Base-by-base conservation (phyloP, 2,329 filamentous ascomycete species). In the Drechslera avenae region DNA sequence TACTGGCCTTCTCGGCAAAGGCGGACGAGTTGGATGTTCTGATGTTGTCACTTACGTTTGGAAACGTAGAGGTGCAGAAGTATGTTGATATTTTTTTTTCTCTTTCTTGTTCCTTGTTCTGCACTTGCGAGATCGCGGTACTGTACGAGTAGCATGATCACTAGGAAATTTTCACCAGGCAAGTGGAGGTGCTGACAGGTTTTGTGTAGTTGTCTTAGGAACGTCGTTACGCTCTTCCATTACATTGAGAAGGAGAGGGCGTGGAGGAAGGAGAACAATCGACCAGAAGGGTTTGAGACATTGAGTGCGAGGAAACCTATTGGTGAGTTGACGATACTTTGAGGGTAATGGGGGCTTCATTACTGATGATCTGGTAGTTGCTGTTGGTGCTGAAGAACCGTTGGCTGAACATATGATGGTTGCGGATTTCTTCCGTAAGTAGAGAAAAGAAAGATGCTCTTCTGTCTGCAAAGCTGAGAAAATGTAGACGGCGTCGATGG, bases 171-270 rank as follows among this genome's bases (percentile, higher is more conserved):
- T 18, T 31, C 7, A 18, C 8, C n/a, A 23, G 19, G 7, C 9
- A 19, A 33, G 28, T 5, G 1, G 13, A 31, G 12, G 31, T 21
- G 13, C 32, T 50, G 16, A 43, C n/a, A 6, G 2, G 10, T 17
- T 1, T 4, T 2, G 8, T 9, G 1, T 41, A 92, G 88, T 73
- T 97, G 91, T 66, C 81, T 97, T 42, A 86, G 88, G 42, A 99
- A 99, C 75, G 86, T 89, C 13, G 87, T 97, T 32, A 89, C 91
- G 18, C 80, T 97, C 54, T 97, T 99, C 77, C 88, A 97, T 66
- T 87, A 96, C 51, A 83, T 99, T 45, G 91, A 96, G 60, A 90
- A 91, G 69, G 94, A 99, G 76, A 81, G 91, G 62, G 81, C 84
- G 60, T 97, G 92, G 92, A 84, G 94, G 57, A 85, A 84, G 68